phyloP scores from a whole-genome alignment of 139 green algal species.

The Edaphochlamys debaryana region DNA sequence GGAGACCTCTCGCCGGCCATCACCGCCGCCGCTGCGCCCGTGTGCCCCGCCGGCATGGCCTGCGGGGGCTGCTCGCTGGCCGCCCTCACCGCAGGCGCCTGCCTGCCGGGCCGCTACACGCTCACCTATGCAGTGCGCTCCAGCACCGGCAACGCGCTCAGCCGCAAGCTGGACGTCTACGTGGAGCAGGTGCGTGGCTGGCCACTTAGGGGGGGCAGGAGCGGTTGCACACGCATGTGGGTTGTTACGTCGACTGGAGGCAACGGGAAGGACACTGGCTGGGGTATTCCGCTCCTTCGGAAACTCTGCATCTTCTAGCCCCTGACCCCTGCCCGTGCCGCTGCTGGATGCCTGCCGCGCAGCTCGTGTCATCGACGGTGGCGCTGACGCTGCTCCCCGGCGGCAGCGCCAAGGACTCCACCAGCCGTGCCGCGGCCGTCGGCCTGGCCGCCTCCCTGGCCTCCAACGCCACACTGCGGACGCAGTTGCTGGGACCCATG shows the following conservation, averaged over 20 bases:
- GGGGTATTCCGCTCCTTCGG: too few relatives aligned
- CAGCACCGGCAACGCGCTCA: not conserved
- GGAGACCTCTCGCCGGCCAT: not conserved
- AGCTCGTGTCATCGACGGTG: not conserved
- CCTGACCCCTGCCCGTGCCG: not conserved
- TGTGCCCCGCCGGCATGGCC: not conserved
- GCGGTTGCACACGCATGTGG: too few relatives aligned
- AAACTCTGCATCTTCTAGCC: too few relatives aligned
- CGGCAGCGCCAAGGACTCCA: not conserved
- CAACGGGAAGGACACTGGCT: too few relatives aligned
- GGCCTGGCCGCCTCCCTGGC: too few relatives aligned
- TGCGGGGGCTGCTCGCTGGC: not conserved
- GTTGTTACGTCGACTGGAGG: too few relatives aligned
- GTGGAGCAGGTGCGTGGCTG: not conserved
- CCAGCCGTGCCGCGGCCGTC: too few relatives aligned
- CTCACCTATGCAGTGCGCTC: not conserved
- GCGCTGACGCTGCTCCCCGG: not conserved
- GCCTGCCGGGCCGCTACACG: not conserved
- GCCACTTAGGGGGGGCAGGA: too few relatives aligned
- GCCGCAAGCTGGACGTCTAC: not conserved
- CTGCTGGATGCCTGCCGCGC: not conserved
- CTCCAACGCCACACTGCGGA: too few relatives aligned
- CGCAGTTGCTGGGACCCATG: too few relatives aligned
- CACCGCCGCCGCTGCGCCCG: not conserved
- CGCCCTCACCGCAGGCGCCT: not conserved